phyloP scores from a whole-genome alignment of 352 stramenopile genomes.

The Phytophthora syringae region DNA sequence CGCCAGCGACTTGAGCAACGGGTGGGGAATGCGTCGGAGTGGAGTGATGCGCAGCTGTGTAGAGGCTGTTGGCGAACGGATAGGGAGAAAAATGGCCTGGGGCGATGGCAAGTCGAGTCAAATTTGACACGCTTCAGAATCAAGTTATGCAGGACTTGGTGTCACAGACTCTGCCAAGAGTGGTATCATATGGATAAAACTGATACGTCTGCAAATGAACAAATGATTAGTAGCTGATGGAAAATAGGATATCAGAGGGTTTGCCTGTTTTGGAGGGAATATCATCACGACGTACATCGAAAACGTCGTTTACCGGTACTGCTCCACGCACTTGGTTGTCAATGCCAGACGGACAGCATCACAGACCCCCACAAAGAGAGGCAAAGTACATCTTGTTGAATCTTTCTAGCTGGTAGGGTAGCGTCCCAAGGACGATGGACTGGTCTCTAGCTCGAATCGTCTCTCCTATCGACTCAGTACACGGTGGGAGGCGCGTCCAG shows the following conservation, averaged over 20 bases:
- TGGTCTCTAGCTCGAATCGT: slow-evolving; percentile 1
- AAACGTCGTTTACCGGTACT: too few species aligned
- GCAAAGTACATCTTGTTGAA: slow-evolving; percentile 8
- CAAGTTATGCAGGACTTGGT: neutral
- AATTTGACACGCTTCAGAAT: slow-evolving; percentile 9
- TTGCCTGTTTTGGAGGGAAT: too few species aligned
- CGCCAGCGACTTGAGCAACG: neutral
- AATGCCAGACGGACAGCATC: neutral
- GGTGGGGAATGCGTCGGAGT: neutral
- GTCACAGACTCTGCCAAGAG: neutral
- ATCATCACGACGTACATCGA: too few species aligned
- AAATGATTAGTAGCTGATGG: too few species aligned
- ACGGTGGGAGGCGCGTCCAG: slow-evolving; percentile 14
- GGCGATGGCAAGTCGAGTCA: neutral
- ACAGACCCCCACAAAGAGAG: neutral
- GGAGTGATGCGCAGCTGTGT: slow-evolving; percentile 1
- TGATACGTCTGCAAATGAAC: too few species aligned
- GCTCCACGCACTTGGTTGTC: too few species aligned
- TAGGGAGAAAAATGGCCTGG: neutral
- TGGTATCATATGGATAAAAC: too few species aligned
- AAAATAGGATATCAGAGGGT: neutral
- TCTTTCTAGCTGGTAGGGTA: slow-evolving; percentile 9
- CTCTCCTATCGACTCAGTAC: slow-evolving; percentile 21
- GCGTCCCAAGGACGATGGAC: neutral
- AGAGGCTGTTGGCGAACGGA: neutral